Base-by-base conservation (phyloP, 2,329 filamentous ascomycete genomes). In the Dactylella cylindrospora region DNA sequence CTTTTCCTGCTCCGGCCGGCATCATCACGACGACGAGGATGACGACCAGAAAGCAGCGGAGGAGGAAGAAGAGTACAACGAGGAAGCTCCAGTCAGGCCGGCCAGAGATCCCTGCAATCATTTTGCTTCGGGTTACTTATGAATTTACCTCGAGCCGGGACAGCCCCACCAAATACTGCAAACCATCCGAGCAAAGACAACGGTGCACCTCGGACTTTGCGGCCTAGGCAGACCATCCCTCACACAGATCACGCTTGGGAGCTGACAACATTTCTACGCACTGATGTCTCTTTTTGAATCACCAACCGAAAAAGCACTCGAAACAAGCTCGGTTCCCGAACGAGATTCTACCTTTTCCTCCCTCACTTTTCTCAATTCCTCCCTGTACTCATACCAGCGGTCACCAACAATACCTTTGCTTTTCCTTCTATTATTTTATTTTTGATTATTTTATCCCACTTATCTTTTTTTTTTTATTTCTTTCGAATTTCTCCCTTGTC, bases 201-300 rank as follows among this genome's bases (percentile, higher is more conserved):
- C 47, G 41, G 55, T 61, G 43, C 49, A 53, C 44, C 55, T 61
- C 47, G 47, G 55, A 53, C 41, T 61, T 61, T 61, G 55, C 41
- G 36, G 47, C 47, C 53, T 61, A 61, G 55, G 47, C 55, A 53
- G 55, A 53, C 54, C 51, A 23, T 46, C 54, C 44, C 49, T 51
- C 45, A 51, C 45, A 50, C 54, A 53, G 47, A n/a, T n/a, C n/a
- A n/a, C n/a, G n/a, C n/a, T n/a, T n/a, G n/a, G n/a, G 55, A 53
- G 55, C 55, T 53, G 47, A 26, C 47, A 47, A 41, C 55, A 40
- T 46, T 52, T 47, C 38, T 47, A 61, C 55, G 55, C 55, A 61
- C 55, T 61, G 55, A 61, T 61, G 44, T 53, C 41, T 40, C 20
- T 47, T 52, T n/a, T 32, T 53, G 47, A 61, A 61, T 53, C 41